Evolutionary conservation across 805 yeast genomes (phyloP).

Genomic region (Starmerella asiatica): DNA sequence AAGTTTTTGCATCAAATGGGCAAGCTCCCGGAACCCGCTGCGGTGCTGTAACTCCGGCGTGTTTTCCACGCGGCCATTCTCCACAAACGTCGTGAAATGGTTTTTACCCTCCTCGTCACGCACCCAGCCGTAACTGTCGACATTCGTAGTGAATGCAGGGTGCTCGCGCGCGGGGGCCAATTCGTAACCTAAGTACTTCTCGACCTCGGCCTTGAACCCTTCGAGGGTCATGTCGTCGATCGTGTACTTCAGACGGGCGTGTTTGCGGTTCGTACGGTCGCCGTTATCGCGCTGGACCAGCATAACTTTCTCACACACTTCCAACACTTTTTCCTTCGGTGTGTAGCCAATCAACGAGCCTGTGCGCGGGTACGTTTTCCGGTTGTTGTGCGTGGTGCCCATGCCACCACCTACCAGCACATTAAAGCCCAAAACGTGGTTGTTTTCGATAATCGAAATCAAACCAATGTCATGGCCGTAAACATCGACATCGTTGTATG

Average conservation of each 20-base stretch:
- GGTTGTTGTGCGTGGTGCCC: constrained; percentile 96
- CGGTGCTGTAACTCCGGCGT: constrained; percentile 82
- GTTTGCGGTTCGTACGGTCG: constrained; percentile 91
- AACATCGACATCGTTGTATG: constrained; percentile 91
- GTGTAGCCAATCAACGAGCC: constrained; percentile 79
- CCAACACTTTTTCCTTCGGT: constrained; percentile 49
- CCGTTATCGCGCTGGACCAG: constrained; percentile 89
- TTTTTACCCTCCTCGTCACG: constrained; percentile 62
- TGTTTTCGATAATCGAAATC: constrained; percentile 57
- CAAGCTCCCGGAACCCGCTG: constrained; percentile 69
- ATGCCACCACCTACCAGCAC: constrained; percentile 95
- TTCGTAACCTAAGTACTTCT: constrained; percentile 64
- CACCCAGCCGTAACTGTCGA: constrained; percentile 89
- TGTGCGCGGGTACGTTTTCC: constrained; percentile 90
- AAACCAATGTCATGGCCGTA: constrained; percentile 92
- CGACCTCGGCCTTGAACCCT: constrained; percentile 64
- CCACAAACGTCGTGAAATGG: constrained; percentile 88
- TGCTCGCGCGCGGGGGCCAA: constrained; percentile 60
- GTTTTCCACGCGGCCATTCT: constrained; percentile 92
- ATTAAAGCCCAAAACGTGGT: constrained; percentile 66
- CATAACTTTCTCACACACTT: constrained; percentile 84
- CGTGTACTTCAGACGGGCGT: constrained; percentile 94
- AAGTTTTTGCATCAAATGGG: constrained; percentile 43
- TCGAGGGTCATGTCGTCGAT: constrained; percentile 89
- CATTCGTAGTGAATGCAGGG: constrained; percentile 62